These are phyloP conservation scores for Cymbopogon flexuosus DNA, from an alignment of 202 grass and related monocot species.

Conservation along the genomic window DNA sequence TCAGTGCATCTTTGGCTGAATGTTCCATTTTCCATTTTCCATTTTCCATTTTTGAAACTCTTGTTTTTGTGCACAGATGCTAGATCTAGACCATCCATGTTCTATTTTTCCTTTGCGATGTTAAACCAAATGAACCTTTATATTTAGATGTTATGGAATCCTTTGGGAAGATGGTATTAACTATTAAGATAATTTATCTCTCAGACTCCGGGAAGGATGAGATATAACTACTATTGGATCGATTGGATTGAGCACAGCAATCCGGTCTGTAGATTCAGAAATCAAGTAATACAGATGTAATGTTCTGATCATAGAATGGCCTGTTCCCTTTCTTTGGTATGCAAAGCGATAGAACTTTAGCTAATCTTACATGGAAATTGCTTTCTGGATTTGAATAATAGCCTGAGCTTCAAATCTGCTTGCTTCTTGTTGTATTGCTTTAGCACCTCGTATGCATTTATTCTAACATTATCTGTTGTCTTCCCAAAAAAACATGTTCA, in stretches of 20 bases:
- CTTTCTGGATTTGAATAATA: not conserved
- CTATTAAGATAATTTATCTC: not conserved
- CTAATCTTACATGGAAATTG: not conserved
- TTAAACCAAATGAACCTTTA: slow-evolving; percentile 6
- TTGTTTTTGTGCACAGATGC: not conserved
- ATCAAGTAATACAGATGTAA: not conserved
- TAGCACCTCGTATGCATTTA: not conserved
- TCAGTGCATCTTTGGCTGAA: not conserved
- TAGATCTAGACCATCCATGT: slow-evolving; percentile 5
- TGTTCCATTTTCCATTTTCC: not conserved
- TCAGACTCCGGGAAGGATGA: not conserved
- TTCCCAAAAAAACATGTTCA: not conserved
- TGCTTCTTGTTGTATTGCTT: not conserved
- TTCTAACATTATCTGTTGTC: not conserved
- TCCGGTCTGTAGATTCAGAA: not conserved
- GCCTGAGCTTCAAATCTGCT: not conserved
- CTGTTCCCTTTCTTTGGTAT: not conserved
- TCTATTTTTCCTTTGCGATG: not conserved
- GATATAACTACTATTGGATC: not conserved
- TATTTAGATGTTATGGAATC: slow-evolving; percentile 1
- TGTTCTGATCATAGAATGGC: not conserved
- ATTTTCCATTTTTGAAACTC: not conserved
- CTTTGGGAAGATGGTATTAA: not conserved
- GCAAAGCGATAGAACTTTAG: slow-evolving; percentile 4
- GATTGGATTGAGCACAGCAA: not conserved